Evolutionary conservation across 129 eudicot genomes (phyloP), one percentile per base, ranked within the genome.

Genomic region (Lactuca saligna): DNA sequence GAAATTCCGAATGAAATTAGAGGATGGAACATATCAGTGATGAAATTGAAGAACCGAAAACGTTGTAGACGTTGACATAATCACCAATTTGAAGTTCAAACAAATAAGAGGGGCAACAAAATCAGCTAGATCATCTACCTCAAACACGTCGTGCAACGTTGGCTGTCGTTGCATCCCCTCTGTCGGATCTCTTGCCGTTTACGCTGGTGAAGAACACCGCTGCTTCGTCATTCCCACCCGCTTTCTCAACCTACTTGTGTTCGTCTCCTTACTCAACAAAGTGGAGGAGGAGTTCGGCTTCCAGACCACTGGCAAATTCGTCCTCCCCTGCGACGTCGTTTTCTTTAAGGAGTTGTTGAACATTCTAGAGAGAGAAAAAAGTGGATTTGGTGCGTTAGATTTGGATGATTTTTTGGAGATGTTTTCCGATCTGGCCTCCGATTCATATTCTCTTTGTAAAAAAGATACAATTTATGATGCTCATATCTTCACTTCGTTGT

Each of bases 241-340:
- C 53, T 86, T 61, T 68, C 75, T 86, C 25, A 86, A 86, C 69
- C 77, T 86, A 1, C 93, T 81, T 20, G 66, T 86, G 4, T 86
- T 83, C 75, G 76, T 76, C 1, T 68, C 82, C 5, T 74, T 86
- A 16, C 88, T 81, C 61, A 56, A 83, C 49, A 80, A 78, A 39
- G 86, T 82, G 0, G 92, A 83, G 60, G 92, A 86, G 63, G 93
- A 86, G 72, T 86, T 81, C 69, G 86, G 89, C 1, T 83, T 57
- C 5, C 86, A 73, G 69, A 39, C 60, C 39, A 35, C 58, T 61
- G 92, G 86, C 39, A 88, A 86, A 1, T 70, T 86, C 59, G 66
- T 65, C 9, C 69, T 86, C 8, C 86, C 86, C 2, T 83, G 88
- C 62, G 86, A 83, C 34, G 81, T 72, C 41, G 81, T 38, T 2